Base-by-base conservation (phyloP, 2,329 filamentous ascomycete genomes). In the Xylaria digitata region DNA sequence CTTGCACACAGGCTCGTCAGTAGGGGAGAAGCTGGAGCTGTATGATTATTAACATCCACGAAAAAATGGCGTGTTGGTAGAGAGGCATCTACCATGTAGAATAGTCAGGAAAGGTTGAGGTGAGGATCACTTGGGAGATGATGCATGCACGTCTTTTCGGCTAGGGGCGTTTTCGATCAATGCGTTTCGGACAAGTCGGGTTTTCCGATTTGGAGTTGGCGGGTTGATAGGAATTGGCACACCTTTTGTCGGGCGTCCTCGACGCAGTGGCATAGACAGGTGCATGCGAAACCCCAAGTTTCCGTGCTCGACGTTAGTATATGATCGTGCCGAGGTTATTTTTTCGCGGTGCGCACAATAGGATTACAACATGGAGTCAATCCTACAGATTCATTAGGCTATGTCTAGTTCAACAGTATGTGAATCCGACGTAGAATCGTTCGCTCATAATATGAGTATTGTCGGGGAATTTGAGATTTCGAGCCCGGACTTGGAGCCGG, bases 41-140 rank as follows among this genome's bases (percentile, higher is more conserved):
- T 70, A 69, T 68, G 68, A 72, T 71, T 59, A 74, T 74, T 48
- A 68, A 52, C 63, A 32, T 58, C 54, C 21, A 37, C 40, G 26
- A 63, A 46, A 63, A 46, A 54, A 30, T 59, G 65, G 43, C 37
- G 42, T 60, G 58, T 43, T 48, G 37, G 57, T 55, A 65, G 53
- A 56, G 13, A 50, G 43, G 30, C n/a, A 15, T 45, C 40, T 62
- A 58, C 55, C 65, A 37, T 65, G 68, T 68, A 68, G 61, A 68
- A 63, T 61, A 68, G 50, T 54, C 56, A 57, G 48, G 46, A 46
- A 50, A 48, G 30, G 37, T n/a, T 30, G 42, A 55, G 53, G 37
- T 42, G 50, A 60, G 42, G 37, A 49, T 23, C 11, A 46, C 9
- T 43, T 45, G 40, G 34, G 42, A 50, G 48, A 66, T 21, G 56